Conservation (phyloP, 495 filamentous ascomycete species). For the Aspergillus olivimuriae region DNA sequence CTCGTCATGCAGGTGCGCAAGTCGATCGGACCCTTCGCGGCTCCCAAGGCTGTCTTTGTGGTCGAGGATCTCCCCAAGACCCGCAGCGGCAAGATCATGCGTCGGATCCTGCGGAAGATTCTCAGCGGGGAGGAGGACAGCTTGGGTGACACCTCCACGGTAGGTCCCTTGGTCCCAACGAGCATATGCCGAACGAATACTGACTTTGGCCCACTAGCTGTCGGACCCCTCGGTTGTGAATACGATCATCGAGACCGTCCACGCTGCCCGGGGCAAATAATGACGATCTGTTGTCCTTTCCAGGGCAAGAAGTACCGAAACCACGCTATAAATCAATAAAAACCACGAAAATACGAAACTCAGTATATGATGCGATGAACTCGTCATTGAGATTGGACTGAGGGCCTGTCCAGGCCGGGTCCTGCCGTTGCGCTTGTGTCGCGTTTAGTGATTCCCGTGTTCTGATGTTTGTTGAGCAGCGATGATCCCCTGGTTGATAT, state of each 20-base stretch:
- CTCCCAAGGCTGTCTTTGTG: conserved; percentile 86
- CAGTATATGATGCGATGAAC: neutral
- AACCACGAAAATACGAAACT: neutral
- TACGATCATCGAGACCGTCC: conserved; percentile 78
- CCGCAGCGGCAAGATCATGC: conserved; percentile 96
- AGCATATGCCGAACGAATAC: no score
- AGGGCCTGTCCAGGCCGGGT: neutral
- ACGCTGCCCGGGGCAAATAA: conserved; percentile 52
- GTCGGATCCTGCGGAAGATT: conserved; percentile 94
- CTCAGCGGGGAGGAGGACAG: conserved; percentile 95
- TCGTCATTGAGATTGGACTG: neutral
- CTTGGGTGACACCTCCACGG: conserved; percentile 86
- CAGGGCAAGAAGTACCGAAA: conserved; percentile 21
- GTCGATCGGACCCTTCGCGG: conserved; percentile 94
- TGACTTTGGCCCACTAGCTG: conserved; percentile 51
- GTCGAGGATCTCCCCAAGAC: conserved; percentile 95
- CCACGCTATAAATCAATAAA: conserved; percentile 2
- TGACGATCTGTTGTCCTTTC: conserved; percentile 10
- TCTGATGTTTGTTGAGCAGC: conserved; percentile 6
- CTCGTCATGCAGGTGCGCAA: conserved; percentile 91
- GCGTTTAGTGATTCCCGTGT: conserved; percentile 14
- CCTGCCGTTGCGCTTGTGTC: neutral
- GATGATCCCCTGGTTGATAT: conserved; percentile 8
- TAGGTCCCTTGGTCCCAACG: conserved; percentile 40
- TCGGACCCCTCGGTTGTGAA: conserved; percentile 86